A percentile compares a stretch with the other conserved stretches of the same genome.
Evolutionary conservation across 345 rosid species (phyloP).

Genomic region (Euphorbia lathyris): DNA sequence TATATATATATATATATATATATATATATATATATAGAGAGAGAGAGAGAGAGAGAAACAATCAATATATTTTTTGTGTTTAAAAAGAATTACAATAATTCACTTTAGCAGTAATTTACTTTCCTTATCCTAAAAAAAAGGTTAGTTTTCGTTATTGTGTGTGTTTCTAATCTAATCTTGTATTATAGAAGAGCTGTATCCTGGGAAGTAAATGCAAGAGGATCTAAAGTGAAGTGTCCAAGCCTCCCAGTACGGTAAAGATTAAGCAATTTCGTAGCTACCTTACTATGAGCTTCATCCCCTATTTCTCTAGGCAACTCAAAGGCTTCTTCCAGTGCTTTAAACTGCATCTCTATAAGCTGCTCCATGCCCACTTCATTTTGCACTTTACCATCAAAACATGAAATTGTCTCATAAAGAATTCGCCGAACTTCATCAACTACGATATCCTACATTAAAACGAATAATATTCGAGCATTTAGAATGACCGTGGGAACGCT

Average conservation of each 20-base stretch:
- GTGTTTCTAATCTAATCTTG: not conserved
- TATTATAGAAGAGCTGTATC: not conserved
- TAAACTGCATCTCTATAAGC: constrained; percentile 46
- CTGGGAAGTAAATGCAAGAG: not conserved
- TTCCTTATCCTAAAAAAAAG: not conserved
- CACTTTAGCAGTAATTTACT: not conserved
- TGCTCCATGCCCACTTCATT: constrained; percentile 32
- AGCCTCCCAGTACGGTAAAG: constrained; percentile 83
- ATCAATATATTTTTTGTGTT: not conserved
- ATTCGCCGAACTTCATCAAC: constrained; percentile 55
- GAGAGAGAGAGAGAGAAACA: too few relatives aligned
- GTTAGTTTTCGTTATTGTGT: not conserved
- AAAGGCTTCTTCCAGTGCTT: constrained; percentile 39
- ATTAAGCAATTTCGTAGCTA: constrained; percentile 60
- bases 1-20: too few relatives aligned
- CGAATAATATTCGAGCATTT: not conserved
- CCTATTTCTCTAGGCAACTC: constrained; percentile 35
- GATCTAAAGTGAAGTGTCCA: constrained; percentile 67
- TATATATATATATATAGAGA: too few relatives aligned
- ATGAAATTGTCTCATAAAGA: constrained; percentile 44
- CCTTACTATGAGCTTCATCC: constrained; percentile 33
- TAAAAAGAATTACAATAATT: not conserved
- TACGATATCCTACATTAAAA: constrained; percentile 47
- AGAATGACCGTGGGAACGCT: not conserved
- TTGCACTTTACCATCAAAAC: constrained; percentile 34